These are phyloP conservation scores for Talaromyces trachyspermus DNA, from an alignment of 495 filamentous ascomycete species.

Conservation along the genomic window DNA sequence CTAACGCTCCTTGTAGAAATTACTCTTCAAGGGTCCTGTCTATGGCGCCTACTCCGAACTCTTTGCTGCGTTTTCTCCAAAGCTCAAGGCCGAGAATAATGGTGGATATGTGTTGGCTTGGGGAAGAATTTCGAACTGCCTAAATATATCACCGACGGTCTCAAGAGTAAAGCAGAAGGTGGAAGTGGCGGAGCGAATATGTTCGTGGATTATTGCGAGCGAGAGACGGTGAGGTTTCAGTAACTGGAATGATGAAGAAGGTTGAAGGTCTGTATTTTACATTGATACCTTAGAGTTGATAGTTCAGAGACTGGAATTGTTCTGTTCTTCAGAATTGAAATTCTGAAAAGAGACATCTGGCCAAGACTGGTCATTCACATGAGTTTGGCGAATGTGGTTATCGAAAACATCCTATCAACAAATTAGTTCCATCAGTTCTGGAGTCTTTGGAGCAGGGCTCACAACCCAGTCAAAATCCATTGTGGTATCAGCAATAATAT, in stretches of 20 bases:
- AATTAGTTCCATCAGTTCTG: neutral
- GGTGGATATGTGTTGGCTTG: constrained; percentile 7
- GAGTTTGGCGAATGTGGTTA: neutral
- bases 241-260: neutral
- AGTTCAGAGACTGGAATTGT: neutral
- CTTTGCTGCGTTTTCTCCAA: constrained; percentile 11
- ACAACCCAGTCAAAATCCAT: constrained; percentile 3
- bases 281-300: neutral
- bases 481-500: neutral
- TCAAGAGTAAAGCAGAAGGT: neutral
- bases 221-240: constrained; percentile 1
- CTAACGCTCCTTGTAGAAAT: neutral
- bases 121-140: neutral
- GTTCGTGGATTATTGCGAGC: constrained; percentile 1
- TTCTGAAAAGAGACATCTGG: neutral
- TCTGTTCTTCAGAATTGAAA: neutral
- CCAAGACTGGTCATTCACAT: neutral
- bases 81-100: constrained; percentile 8
- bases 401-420: neutral
- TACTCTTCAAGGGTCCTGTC: constrained; percentile 7
- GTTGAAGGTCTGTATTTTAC: neutral
- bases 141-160: neutral
- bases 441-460: neutral
- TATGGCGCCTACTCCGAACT: constrained; percentile 17
- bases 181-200: constrained; percentile 1